Conservation (phyloP, 768 basidiomycete species). For the Hemileccinum rubropunctum region DNA sequence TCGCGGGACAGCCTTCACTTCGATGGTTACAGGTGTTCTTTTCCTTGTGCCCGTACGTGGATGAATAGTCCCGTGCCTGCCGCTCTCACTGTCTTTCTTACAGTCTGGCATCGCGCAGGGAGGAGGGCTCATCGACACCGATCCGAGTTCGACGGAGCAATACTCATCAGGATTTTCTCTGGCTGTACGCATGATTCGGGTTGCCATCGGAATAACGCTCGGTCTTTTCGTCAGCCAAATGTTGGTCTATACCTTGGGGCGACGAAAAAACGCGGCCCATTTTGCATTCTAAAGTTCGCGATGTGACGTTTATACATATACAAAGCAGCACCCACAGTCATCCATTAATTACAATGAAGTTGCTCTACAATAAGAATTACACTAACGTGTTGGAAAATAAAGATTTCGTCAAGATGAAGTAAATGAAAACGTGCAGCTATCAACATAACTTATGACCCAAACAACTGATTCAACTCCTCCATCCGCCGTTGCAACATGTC, state of each 20-base stretch:
- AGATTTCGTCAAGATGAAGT: constrained; percentile 16
- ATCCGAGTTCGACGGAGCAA: constrained; percentile 51
- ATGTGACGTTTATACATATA: background rate
- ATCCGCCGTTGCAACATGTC: constrained; percentile 84
- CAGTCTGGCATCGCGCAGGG: constrained; percentile 77
- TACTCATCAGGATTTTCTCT: constrained; percentile 78
- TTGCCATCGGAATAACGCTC: constrained; percentile 82
- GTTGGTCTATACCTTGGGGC: constrained; percentile 69
- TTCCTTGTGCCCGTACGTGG: constrained; percentile 80
- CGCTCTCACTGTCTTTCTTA: constrained; percentile 18
- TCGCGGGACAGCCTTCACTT: constrained; percentile 81
- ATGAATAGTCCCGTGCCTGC: background rate
- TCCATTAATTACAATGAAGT: constrained; percentile 33
- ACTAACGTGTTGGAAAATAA: constrained; percentile 18
- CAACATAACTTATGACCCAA: constrained; percentile 44
- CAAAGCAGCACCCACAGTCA: background rate
- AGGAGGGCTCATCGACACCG: constrained; percentile 57
- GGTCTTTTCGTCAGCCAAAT: constrained; percentile 82
- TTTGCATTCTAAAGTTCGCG: constrained; percentile 63
- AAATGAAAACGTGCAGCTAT: constrained; percentile 14
- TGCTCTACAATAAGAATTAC: constrained; percentile 33
- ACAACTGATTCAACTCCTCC: constrained; percentile 82
- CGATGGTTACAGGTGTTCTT: constrained; percentile 92
- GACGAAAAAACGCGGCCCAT: constrained; percentile 67
- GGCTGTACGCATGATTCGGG: constrained; percentile 79